These are phyloP conservation scores for Russula virescens DNA, from an alignment of 768 basidiomycete species.

Conservation along the genomic window DNA sequence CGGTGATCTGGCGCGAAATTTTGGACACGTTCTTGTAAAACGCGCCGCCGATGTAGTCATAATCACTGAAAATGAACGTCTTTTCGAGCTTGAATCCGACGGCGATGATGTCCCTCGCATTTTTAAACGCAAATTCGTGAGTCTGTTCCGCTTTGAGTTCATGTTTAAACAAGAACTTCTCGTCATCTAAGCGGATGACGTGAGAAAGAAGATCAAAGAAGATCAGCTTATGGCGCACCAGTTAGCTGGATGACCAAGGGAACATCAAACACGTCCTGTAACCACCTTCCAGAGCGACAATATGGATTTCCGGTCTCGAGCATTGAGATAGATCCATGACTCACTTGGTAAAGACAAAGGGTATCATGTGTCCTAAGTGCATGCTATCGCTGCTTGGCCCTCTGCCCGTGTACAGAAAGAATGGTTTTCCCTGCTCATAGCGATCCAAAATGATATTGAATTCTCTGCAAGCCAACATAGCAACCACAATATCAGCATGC, in stretches of 20 bases:
- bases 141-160: conserved; percentile 88
- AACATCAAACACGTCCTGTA: conserved; percentile 93
- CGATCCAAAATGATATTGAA: conserved; percentile 91
- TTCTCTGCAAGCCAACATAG: conserved; percentile 48
- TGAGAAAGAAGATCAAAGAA: background rate
- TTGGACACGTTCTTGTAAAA: conserved; percentile 95
- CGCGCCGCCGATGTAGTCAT: conserved; percentile 81
- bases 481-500: background rate
- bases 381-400: conserved; percentile 96
- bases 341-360: conserved; percentile 95
- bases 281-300: conserved; percentile 54
- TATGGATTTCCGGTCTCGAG: background rate
- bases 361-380: conserved; percentile 97
- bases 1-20: conserved; percentile 88
- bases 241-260: conserved; percentile 95
- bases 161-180: conserved; percentile 98
- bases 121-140: conserved; percentile 70
- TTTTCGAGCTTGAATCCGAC: conserved; percentile 87
- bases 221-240: conserved; percentile 40
- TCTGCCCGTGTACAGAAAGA: conserved; percentile 96
- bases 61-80: conserved; percentile 96
- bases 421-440: conserved; percentile 95
- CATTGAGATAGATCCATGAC: conserved; percentile 27
- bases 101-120: conserved; percentile 95
- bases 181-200: conserved; percentile 65